Evolutionary conservation across 176 grass and related monocot species (phyloP).

Genomic region (Thinopyrum elongatum): DNA sequence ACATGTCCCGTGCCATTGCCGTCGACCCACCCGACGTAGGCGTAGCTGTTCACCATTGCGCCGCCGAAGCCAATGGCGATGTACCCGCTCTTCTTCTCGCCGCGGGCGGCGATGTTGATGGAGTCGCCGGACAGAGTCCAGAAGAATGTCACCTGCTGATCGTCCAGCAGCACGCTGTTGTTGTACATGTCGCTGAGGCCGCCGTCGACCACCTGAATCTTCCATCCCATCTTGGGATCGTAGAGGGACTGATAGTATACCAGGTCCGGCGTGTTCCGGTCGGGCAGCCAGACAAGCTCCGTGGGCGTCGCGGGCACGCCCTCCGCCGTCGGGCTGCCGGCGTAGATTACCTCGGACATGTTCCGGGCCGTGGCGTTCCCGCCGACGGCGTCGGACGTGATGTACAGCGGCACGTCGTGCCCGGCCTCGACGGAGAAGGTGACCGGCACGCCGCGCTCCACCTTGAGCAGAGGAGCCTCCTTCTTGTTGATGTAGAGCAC

Average conservation of each 20-base stretch:
- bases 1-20: constrained; percentile 63
- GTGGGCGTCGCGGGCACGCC: constrained; percentile 74
- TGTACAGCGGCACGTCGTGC: constrained; percentile 82
- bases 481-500: constrained; percentile 98
- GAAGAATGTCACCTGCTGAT: constrained; percentile 85
- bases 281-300: constrained; percentile 71
- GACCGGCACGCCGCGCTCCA: constrained; percentile 93
- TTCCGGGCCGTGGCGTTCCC: constrained; percentile 85
- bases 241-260: constrained; percentile 90
- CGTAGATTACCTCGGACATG: constrained; percentile 65
- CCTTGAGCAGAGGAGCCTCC: constrained; percentile 90
- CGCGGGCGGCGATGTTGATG: constrained; percentile 71
- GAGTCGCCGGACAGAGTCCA: constrained; percentile 74
- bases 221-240: constrained; percentile 90
- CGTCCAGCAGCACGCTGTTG: constrained; percentile 79
- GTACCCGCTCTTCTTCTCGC: constrained; percentile 83
- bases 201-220: constrained; percentile 75
- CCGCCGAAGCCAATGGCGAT: constrained; percentile 72
- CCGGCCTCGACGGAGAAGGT: constrained; percentile 90
- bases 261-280: constrained; percentile 83
- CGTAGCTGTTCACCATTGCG: constrained; percentile 77
- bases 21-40: constrained; percentile 84
- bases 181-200: constrained; percentile 95
- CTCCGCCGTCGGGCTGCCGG: constrained; percentile 47
- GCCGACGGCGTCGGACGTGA: constrained; percentile 78